Percentiles rank a stretch among this genome's conserved stretches.
Conservation (phyloP, 495 filamentous ascomycete species). For the Evernia prunastri region DNA sequence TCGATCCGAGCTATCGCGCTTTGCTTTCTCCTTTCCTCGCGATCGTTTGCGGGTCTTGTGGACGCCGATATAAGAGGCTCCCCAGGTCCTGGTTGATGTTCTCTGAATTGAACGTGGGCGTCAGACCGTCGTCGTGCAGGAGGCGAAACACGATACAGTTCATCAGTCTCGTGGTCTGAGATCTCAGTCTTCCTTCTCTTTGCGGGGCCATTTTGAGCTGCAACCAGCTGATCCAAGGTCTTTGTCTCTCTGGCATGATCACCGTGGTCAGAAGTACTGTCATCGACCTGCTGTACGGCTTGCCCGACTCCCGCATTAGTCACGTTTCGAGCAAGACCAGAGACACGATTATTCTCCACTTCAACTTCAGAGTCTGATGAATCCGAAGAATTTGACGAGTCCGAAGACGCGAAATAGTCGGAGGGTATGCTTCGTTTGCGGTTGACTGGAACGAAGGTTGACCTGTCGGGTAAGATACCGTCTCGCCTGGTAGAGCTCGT, state of each 20-base stretch:
- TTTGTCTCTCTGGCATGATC: not conserved
- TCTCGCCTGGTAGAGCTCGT: not conserved
- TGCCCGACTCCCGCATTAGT: not conserved
- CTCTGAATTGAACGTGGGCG: not conserved
- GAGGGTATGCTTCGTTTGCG: not conserved
- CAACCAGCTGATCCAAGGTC: not conserved
- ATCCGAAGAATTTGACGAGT: not conserved
- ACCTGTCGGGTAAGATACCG: not conserved
- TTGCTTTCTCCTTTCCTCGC: not conserved
- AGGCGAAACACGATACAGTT: not conserved
- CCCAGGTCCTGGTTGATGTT: not conserved
- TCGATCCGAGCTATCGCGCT: not conserved
- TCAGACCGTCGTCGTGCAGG: not conserved
- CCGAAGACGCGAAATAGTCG: not conserved
- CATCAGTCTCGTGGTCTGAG: not conserved
- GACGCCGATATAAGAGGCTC: not conserved
- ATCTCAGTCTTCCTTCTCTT: conserved; percentile 7
- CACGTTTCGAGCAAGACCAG: not conserved
- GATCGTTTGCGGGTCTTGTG: not conserved
- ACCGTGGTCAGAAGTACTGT: not conserved
- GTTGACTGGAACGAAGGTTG: not conserved
- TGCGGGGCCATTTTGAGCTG: not conserved
- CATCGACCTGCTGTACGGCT: not conserved
- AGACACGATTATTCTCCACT: not conserved
- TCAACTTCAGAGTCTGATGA: not conserved